Evolutionary conservation across 1,284 basidiomycete species (phyloP).

Genomic region (Phlebopus sp.): DNA sequence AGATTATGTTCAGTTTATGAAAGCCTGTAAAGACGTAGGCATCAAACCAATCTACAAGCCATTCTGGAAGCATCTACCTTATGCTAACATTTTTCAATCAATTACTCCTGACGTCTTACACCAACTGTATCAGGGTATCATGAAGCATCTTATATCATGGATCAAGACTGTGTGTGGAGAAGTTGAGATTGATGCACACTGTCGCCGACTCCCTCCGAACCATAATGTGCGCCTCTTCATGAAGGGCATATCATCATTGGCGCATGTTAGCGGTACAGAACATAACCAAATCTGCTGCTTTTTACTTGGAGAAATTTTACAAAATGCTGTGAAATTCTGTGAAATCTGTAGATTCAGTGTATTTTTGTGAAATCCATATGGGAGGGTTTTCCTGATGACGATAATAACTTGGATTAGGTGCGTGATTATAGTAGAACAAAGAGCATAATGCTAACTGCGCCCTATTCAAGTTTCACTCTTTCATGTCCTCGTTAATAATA

Average conservation of each 20-base stretch:
- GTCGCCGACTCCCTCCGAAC: constrained; percentile 21
- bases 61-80: constrained; percentile 36
- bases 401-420: too few relatives aligned
- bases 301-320: too few relatives aligned
- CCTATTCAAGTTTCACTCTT: too few relatives aligned
- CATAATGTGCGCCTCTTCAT: constrained; percentile 27
- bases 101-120: constrained; percentile 41
- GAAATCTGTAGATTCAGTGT: too few relatives aligned
- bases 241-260: constrained; percentile 26
- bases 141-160: constrained; percentile 33
- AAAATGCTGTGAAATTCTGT: too few relatives aligned
- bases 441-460: too few relatives aligned
- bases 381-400: too few relatives aligned
- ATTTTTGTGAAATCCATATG: too few relatives aligned
- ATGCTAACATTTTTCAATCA: constrained; percentile 32
- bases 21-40: constrained; percentile 14
- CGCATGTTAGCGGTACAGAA: constrained; percentile 17
- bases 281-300: constrained; percentile 20
- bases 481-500: too few relatives aligned
- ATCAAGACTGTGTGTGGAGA: constrained; percentile 7
- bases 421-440: too few relatives aligned
- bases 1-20: constrained; percentile 11
- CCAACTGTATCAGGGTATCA: constrained; percentile 38
- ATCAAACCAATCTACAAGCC: constrained; percentile 29
- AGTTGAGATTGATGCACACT: constrained; percentile 19